phyloP scores from a whole-genome alignment of 495 filamentous ascomycete species.

The Aspergillus diversus region DNA sequence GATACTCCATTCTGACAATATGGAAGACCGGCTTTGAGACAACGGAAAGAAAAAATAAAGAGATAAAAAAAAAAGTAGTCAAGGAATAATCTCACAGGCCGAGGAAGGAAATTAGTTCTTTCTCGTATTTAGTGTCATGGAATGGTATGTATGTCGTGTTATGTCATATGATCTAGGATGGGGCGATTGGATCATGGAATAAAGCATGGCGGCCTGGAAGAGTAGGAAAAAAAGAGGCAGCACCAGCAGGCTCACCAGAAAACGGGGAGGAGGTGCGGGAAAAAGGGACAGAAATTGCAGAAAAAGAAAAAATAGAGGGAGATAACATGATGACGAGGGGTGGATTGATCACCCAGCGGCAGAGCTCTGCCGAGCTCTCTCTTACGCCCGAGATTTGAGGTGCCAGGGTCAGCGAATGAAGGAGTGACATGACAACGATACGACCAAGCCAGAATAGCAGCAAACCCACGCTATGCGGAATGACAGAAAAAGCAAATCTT shows the following conservation, averaged over 20 bases:
- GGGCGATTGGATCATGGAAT: constrained; percentile 3
- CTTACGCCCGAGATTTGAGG: constrained; percentile 6
- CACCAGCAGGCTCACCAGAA: neutral
- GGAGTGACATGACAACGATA: constrained; percentile 27
- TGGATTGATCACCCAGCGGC: constrained; percentile 18
- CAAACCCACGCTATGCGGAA: constrained; percentile 33
- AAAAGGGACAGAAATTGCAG: neutral
- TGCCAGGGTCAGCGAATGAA: constrained; percentile 23
- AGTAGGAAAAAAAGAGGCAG: neutral
- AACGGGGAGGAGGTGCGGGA: neutral
- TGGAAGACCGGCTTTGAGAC: too few species aligned
- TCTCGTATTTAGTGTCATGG: constrained; percentile 7
- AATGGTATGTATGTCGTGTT: constrained; percentile 7
- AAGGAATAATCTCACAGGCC: neutral
- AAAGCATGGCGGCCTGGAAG: constrained; percentile 2
- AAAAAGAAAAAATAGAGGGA: constrained; percentile 1
- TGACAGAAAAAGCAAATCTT: constrained; percentile 18
- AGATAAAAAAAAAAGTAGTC: neutral
- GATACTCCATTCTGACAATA: too few species aligned
- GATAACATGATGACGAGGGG: constrained; percentile 1
- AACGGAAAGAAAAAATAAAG: neutral
- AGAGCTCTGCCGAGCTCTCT: constrained; percentile 6
- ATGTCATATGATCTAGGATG: constrained; percentile 16
- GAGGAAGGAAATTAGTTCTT: constrained; percentile 2
- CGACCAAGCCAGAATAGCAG: constrained; percentile 14